Evolutionary conservation across 148 eudicot genomes (phyloP), one percentile per base, ranked within the genome.

Genomic region (Heliosperma pusillum): DNA sequence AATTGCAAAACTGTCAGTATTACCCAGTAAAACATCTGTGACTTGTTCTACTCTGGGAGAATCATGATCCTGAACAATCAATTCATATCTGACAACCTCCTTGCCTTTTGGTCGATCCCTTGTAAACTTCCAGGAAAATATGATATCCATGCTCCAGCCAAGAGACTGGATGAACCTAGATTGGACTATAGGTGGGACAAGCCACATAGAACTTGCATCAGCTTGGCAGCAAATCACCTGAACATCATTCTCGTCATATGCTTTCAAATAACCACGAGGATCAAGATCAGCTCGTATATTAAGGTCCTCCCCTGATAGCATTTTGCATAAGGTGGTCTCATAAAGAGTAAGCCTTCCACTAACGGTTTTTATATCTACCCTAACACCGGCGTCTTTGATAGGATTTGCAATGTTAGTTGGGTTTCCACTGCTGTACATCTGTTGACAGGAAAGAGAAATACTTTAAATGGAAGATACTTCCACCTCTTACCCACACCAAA

Each of bases 381-480:
- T 95, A 82, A 89, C 93, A 84, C 89, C 85, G 70, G 90, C 97
- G 76, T 93, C 98, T 74, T 88, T 91, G 65, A 93, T 86, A 47
- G 98, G 98, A 82, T 93, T 93, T 69, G 97, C 95, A 80, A 89
- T 89, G 80, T 94, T 94, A 72, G 98, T 90, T 36, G 98, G 98
- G 81, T 94, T 94, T 61, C 97, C 97, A 80, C 98, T 94, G 87
- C 98, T 94, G 80, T 94, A 94, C 96, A 94, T 94, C 98, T 94
- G 90, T 74, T 76, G 5, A 71, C 74, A 74, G 26, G 7, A 22
- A 59, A 59, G 9, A 19, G 55, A 2, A 10, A 9, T 10, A 50
- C 10, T 50, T 50, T n/a, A n/a, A n/a, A n/a, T n/a, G n/a, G n/a
- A n/a, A n/a, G n/a, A n/a, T n/a, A n/a, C n/a, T n/a, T n/a, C n/a